These are phyloP conservation scores for Xanthoconium stramineum DNA, from an alignment of 768 basidiomycete species.

Conservation along the genomic window DNA sequence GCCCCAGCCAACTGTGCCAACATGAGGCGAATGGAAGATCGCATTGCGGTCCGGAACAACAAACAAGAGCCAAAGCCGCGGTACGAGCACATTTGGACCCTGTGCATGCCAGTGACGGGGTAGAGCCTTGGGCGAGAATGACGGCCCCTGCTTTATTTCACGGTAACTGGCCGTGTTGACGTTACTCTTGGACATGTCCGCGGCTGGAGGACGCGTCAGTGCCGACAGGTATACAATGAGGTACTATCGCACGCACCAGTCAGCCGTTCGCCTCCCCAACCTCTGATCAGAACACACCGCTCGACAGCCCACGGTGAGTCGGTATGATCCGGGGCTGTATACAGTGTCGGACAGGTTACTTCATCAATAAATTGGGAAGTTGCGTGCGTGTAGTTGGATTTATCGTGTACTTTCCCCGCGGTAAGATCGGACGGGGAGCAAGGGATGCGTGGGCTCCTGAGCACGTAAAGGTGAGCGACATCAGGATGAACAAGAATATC, in stretches of 20 bases:
- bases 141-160: constrained; percentile 2
- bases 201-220: constrained; percentile 6
- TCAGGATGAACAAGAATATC: neutral
- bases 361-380: neutral
- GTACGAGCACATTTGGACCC: neutral
- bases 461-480: constrained; percentile 13
- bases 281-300: neutral
- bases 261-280: neutral
- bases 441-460: neutral
- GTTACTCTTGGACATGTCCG: neutral
- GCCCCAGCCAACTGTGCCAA: neutral
- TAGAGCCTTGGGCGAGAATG: neutral
- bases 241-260: constrained; percentile 1
- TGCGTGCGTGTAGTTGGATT: neutral
- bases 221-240: neutral
- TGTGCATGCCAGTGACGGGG: neutral
- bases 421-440: neutral
- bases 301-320: neutral
- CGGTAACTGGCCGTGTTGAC: neutral
- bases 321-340: neutral
- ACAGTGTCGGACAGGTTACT: neutral
- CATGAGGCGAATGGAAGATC: constrained; percentile 19
- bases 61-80: constrained; percentile 2
- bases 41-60: constrained; percentile 2
- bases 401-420: neutral